A percentile compares a stretch with the other conserved stretches of the same genome.
Conservation (phyloP, 441 rosid species). For the Eugenia klotzschiana region DNA sequence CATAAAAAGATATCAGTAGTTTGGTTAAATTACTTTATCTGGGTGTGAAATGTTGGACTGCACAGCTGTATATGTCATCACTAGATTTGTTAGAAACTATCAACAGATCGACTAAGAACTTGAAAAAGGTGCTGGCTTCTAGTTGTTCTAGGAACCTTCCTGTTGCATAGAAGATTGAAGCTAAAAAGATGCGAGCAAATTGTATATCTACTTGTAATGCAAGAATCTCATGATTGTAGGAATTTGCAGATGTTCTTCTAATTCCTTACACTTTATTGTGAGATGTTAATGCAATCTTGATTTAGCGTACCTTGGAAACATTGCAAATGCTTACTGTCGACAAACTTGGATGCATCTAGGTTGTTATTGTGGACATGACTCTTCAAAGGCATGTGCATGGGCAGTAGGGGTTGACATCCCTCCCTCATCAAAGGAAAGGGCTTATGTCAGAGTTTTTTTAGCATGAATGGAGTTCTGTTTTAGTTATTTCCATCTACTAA, state of each 20-base stretch:
- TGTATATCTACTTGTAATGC: not conserved
- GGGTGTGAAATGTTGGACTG: not conserved
- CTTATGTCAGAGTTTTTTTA: not conserved
- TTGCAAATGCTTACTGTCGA: not conserved
- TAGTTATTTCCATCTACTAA: not conserved
- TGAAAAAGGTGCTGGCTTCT: not conserved
- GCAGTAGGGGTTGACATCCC: not conserved
- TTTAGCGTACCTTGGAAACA: not conserved
- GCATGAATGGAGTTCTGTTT: not conserved
- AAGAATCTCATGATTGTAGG: not conserved
- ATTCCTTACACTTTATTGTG: not conserved
- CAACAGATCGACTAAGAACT: not conserved
- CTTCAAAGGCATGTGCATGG: not conserved
- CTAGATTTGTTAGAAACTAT: not conserved
- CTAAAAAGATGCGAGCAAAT: not conserved
- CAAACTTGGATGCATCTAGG: not conserved
- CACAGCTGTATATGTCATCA: not conserved
- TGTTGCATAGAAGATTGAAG: not conserved
- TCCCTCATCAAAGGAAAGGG: not conserved
- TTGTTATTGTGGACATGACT: not conserved
- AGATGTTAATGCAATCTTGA: not conserved
- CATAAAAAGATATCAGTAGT: not conserved
- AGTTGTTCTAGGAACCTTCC: not conserved
- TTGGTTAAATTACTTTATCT: not conserved
- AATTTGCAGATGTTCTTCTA: not conserved